Evolutionary conservation across 495 filamentous ascomycete species (phyloP).

Genomic region (Penicillium pancosmium): DNA sequence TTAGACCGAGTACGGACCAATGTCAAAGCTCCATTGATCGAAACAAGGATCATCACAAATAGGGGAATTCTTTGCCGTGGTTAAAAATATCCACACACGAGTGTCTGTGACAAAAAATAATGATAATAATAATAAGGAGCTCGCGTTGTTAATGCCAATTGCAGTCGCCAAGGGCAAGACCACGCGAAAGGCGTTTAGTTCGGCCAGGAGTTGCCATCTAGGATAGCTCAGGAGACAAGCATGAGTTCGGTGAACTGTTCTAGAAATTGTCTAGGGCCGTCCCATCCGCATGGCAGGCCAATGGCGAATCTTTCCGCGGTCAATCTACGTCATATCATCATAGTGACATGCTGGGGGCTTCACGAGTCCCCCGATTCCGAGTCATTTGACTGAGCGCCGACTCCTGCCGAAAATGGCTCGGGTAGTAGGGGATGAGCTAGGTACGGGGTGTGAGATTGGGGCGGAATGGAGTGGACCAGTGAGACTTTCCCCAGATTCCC

Average conservation of each 20-base stretch:
- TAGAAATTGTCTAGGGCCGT: slow-evolving; percentile 1
- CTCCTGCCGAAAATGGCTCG: slow-evolving; percentile 3
- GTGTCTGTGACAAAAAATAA: too few species aligned
- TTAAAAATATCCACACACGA: too few species aligned
- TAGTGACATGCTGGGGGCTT: not conserved
- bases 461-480: slow-evolving; percentile 9
- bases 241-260: slow-evolving; percentile 1
- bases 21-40: not conserved
- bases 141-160: too few species aligned
- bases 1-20: not conserved
- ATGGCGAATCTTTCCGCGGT: slow-evolving; percentile 6
- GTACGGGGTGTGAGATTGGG: slow-evolving; percentile 10
- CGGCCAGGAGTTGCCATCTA: slow-evolving; percentile 1
- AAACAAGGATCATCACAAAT: too few species aligned
- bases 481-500: slow-evolving; percentile 17
- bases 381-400: slow-evolving; percentile 3
- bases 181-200: not conserved
- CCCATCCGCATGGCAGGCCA: not conserved
- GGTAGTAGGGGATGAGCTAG: not conserved
- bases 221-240: not conserved
- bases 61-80: too few species aligned
- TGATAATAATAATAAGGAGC: too few species aligned
- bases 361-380: not conserved
- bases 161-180: not conserved
- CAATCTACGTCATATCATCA: not conserved